Evolutionary conservation across 768 basidiomycete genomes (phyloP).

Genomic region (Pleurotus salmoneostramineus): DNA sequence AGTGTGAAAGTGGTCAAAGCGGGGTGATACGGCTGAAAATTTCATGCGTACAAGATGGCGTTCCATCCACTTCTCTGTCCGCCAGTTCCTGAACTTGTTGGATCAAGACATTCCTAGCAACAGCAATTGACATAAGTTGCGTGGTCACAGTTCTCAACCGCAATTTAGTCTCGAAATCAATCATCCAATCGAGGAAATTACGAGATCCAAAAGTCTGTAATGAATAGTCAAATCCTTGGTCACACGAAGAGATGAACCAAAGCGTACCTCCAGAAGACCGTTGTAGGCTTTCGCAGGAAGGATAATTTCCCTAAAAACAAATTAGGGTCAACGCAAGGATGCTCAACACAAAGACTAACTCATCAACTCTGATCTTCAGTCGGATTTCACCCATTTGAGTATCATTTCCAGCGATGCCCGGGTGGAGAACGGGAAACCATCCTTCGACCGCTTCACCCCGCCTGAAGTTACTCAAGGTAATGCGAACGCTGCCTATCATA

Average conservation of each 20-base stretch:
- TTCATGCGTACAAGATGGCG: constrained; percentile 54
- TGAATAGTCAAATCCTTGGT: not conserved
- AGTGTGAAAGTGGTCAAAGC: constrained; percentile 1
- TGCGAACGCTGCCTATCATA: constrained; percentile 56
- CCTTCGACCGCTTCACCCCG: constrained; percentile 76
- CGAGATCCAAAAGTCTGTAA: constrained; percentile 50
- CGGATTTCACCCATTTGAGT: constrained; percentile 73
- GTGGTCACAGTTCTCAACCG: constrained; percentile 60
- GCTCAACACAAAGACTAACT: constrained; percentile 40
- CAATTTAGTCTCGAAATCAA: constrained; percentile 61
- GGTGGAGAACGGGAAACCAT: constrained; percentile 74
- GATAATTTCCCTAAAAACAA: constrained; percentile 62
- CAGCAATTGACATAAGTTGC: constrained; percentile 65
- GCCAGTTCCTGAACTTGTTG: constrained; percentile 70
- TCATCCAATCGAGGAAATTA: constrained; percentile 73
- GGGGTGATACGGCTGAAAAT: not conserved
- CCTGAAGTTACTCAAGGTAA: constrained; percentile 68
- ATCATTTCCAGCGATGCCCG: constrained; percentile 42
- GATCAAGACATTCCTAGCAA: constrained; percentile 61
- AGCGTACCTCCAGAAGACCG: constrained; percentile 52
- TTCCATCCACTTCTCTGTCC: constrained; percentile 65
- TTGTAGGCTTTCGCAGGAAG: constrained; percentile 65
- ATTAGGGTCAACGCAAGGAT: not conserved
- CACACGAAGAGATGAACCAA: not conserved
- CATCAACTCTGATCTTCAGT: constrained; percentile 69